Percentiles rank a stretch among this genome's conserved stretches.
Evolutionary conservation across 148 eudicot genomes (phyloP).

Genomic region (Simmondsia chinensis): DNA sequence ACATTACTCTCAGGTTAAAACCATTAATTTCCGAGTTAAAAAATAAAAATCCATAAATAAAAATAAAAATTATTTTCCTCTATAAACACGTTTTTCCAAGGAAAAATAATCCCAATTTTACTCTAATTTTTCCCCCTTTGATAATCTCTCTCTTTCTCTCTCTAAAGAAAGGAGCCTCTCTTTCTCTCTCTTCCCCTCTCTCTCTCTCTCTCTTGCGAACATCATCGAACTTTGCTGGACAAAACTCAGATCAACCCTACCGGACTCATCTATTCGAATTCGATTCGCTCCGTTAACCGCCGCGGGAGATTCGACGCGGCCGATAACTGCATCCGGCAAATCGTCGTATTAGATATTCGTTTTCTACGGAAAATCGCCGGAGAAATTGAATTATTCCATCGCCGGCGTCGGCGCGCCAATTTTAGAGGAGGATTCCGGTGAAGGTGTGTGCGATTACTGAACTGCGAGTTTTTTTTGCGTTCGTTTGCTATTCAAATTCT

Average conservation of each 20-base stretch:
- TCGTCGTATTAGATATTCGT: not conserved
- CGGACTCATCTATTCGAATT: conserved; percentile 6
- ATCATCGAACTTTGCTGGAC: conserved; percentile 11
- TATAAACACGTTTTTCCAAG: conserved; percentile 6
- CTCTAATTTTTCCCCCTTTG: conserved; percentile 7
- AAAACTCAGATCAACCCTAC: conserved; percentile 39
- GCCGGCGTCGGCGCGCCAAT: conserved; percentile 8
- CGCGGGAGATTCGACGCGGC: conserved; percentile 10
- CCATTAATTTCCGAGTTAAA: too few species aligned
- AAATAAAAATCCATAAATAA: too few species aligned
- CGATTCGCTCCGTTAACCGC: conserved; percentile 7
- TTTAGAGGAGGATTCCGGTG: conserved; percentile 10
- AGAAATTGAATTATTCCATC: conserved; percentile 1
- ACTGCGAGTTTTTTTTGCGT: conserved; percentile 2
- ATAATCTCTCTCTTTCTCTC: conserved; percentile 2
- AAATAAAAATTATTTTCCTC: too few species aligned
- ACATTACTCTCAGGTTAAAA: too few species aligned
- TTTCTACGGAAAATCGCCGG: conserved; percentile 4
- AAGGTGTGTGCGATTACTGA: conserved; percentile 11
- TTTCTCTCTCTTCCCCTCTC: conserved; percentile 2
- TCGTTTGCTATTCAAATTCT: conserved; percentile 5
- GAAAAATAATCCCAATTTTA: not conserved
- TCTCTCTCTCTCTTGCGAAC: conserved; percentile 7
- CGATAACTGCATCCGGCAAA: conserved; percentile 9
- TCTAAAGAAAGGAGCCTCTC: conserved; percentile 3